Evolutionary conservation across 257 asterid genomes (phyloP).

Genomic region (Solanum arcanum): DNA sequence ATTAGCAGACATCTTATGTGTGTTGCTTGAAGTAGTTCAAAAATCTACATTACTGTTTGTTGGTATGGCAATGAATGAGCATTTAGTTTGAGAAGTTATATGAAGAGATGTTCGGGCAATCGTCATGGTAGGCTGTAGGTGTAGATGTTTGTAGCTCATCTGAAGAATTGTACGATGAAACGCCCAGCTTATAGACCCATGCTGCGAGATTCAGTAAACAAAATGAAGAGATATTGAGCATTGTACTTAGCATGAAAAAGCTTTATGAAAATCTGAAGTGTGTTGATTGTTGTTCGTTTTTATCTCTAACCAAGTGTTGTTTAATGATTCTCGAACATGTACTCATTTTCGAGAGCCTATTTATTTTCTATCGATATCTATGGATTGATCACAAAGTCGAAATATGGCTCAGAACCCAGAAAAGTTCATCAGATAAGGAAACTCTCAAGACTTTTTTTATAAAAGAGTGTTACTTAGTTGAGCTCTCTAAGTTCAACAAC

Average conservation of each 20-base stretch:
- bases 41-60: background rate
- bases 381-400: background rate
- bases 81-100: background rate
- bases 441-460: background rate
- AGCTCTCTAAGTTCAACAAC: background rate
- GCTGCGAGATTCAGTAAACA: background rate
- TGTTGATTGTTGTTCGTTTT: background rate
- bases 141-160: background rate
- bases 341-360: background rate
- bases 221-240: background rate
- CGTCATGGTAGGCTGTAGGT: background rate
- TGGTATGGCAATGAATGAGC: background rate
- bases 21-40: slow-evolving; percentile 4
- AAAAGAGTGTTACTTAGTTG: background rate
- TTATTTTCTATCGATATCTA: background rate
- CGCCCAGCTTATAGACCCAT: background rate
- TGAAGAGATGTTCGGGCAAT: background rate
- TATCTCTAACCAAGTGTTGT: background rate
- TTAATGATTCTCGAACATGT: background rate
- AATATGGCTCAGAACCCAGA: background rate
- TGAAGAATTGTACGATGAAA: background rate
- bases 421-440: background rate
- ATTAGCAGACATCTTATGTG: background rate
- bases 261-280: background rate
- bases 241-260: background rate